Conservation (phyloP, 2,329 filamentous ascomycete species). For the Colletotrichum limetticola region DNA sequence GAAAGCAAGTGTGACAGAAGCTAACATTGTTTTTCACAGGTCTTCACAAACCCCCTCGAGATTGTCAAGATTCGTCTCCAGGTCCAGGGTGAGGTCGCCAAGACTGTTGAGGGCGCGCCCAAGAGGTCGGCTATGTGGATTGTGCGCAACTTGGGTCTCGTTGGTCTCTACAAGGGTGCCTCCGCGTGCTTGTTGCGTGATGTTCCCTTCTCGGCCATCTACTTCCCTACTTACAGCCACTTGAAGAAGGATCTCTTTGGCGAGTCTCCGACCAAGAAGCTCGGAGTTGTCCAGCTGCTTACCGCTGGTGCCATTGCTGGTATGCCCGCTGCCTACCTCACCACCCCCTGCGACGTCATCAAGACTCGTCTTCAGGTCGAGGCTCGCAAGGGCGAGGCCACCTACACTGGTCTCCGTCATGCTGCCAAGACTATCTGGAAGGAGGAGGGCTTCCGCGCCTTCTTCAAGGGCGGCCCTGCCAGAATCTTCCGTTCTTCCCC, state of each 20-base stretch:
- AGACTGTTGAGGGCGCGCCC: constrained; percentile 82
- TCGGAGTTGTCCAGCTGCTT: constrained; percentile 90
- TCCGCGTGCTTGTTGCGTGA: constrained; percentile 94
- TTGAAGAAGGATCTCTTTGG: constrained; percentile 95
- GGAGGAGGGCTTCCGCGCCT: constrained; percentile 94
- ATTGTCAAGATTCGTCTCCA: constrained; percentile 99
- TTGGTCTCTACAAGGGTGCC: constrained; percentile 96
- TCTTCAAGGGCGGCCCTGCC: constrained; percentile 98
- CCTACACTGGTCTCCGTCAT: constrained; percentile 88
- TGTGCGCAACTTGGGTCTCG: constrained; percentile 90
- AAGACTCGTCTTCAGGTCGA: constrained; percentile 98
- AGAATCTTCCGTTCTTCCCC: constrained; percentile 95
- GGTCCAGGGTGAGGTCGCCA: constrained; percentile 95
- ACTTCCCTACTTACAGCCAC: constrained; percentile 97
- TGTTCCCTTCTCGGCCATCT: constrained; percentile 97
- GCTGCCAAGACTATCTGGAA: constrained; percentile 84
- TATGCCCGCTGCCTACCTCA: constrained; percentile 93
- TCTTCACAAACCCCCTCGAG: constrained; percentile 97
- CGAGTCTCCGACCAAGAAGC: constrained; percentile 86
- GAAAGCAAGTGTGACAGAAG: not conserved
- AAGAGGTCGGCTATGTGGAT: constrained; percentile 98
- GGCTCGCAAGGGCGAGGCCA: constrained; percentile 91
- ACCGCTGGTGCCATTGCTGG: constrained; percentile 94
- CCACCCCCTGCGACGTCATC: constrained; percentile 98
- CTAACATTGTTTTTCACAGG: constrained; percentile 56